Base-by-base conservation (phyloP, 2,329 filamentous ascomycete species). In the Fusarium buxicola region DNA sequence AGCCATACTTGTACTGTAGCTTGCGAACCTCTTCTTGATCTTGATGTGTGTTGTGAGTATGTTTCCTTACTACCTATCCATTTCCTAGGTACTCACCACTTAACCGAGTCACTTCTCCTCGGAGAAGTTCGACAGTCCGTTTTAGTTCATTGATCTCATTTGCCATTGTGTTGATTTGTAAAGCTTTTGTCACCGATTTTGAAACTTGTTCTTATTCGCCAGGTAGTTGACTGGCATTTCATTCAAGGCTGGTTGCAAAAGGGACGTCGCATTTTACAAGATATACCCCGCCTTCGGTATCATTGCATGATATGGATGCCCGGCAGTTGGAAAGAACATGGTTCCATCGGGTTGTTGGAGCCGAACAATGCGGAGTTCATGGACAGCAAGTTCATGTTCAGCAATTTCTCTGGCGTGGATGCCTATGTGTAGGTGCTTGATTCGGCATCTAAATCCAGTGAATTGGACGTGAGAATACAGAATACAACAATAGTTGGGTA, bases 1-100 rank as follows among this genome's bases (percentile, higher is more conserved):
- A 58, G 39, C 55, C 55, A 30, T 58, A 58, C 8, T 53, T 35
- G 36, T 58, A 53, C 24, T 58, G 55, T 2, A 58, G 15, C 30
- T 58, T 58, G 4, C 55, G 48, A 16, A 58, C 36, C 11, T 53
- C 55, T 11, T 53, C 55, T 8, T 58, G 48, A 13, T 53, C 55
- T 58, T 21, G 18, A 28, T 9, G 6, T 7, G 16, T 5, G 10
- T 8, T 36, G 24, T 39, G 8, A 38, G 50, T 6, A 21, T 36
- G 31, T 24, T 16, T 31, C 16, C 11, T 18, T 18, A 15, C 6
- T 4, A 21, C 2, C 15, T 7, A 8, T 12, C 4, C 3, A 0
- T 2, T 16, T 5, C 12, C 21, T 21, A 13, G 5, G 18, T 7
- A 43, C 51, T 39, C 10, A 54, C 51, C 51, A 28, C 51, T 54